Evolutionary conservation across 139 green algal genomes (phyloP).

Genomic region (Micromonas commoda): DNA sequence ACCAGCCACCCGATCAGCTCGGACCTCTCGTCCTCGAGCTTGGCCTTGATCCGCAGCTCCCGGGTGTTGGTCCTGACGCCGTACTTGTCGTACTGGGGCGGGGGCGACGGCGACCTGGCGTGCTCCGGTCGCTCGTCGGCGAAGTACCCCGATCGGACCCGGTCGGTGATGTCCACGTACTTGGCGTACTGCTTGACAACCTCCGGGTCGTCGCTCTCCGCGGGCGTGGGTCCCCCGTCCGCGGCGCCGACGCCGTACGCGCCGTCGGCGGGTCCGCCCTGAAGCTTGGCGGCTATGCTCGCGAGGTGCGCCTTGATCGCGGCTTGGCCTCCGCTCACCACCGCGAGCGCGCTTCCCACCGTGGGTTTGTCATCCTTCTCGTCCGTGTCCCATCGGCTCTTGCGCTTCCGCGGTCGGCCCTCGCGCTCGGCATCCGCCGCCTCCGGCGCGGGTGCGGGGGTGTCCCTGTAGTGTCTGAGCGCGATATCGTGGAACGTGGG

Average conservation of each 20-base stretch:
- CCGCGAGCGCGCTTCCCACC: background rate
- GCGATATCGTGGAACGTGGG: background rate
- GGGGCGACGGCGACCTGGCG: constrained; percentile 78
- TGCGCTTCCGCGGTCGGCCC: constrained; percentile 5
- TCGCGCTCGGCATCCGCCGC: background rate
- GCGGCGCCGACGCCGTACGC: background rate
- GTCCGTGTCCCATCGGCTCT: background rate
- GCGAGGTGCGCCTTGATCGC: constrained; percentile 14
- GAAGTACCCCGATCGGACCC: constrained; percentile 35
- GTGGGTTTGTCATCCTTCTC: too few species aligned
- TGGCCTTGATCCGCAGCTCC: constrained; percentile 73
- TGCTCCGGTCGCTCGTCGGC: constrained; percentile 52
- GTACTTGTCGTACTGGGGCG: constrained; percentile 83
- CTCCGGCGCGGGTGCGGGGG: background rate
- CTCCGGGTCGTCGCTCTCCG: constrained; percentile 36
- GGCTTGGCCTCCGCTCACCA: background rate
- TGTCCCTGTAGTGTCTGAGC: background rate
- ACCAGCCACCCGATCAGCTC: constrained; percentile 88
- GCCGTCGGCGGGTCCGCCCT: background rate
- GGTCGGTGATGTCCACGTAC: constrained; percentile 48
- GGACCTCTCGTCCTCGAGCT: constrained; percentile 55
- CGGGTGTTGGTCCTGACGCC: constrained; percentile 84
- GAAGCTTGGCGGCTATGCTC: background rate
- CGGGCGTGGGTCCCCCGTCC: background rate
- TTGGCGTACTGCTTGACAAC: constrained; percentile 37